These are phyloP conservation scores for Shiraia bambusicola DNA, from an alignment of 2,329 filamentous ascomycete genomes.

Conservation along the genomic window DNA sequence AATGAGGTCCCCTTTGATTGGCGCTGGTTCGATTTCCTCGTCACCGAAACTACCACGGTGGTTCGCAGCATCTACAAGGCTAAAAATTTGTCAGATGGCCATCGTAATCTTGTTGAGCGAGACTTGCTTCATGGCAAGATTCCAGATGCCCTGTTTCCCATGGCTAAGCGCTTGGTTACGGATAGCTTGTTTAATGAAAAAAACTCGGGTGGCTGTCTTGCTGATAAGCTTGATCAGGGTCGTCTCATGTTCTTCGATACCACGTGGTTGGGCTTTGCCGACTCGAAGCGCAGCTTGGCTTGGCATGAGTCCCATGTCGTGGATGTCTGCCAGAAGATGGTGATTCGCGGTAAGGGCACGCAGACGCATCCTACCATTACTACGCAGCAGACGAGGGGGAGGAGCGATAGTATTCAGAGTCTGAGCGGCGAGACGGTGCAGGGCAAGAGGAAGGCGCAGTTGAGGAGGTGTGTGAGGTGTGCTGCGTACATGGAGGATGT, in stretches of 20 bases:
- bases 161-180: constrained; percentile 52
- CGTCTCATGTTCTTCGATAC: constrained; percentile 74
- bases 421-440: constrained; percentile 1
- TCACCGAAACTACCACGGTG: constrained; percentile 64
- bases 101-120: constrained; percentile 54
- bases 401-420: constrained; percentile 29
- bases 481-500: constrained; percentile 52
- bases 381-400: constrained; percentile 8
- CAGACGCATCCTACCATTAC: constrained; percentile 23
- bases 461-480: constrained; percentile 50
- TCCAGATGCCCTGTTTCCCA: constrained; percentile 53
- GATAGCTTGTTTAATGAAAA: constrained; percentile 42
- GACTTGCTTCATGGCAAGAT: constrained; percentile 56
- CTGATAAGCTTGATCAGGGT: constrained; percentile 62
- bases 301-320: constrained; percentile 63
- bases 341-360: constrained; percentile 35
- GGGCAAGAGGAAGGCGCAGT: constrained; percentile 21
- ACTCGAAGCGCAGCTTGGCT: constrained; percentile 58
- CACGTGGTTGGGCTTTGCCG: constrained; percentile 65
- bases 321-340: constrained; percentile 58
- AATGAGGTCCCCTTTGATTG: constrained; percentile 47
- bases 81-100: constrained; percentile 47
- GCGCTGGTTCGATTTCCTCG: constrained; percentile 49
- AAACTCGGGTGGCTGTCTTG: constrained; percentile 49
- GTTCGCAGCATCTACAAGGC: constrained; percentile 60